Evolutionary conservation across 345 rosid genomes (phyloP).

Genomic region (Stellera chamaejasme): DNA sequence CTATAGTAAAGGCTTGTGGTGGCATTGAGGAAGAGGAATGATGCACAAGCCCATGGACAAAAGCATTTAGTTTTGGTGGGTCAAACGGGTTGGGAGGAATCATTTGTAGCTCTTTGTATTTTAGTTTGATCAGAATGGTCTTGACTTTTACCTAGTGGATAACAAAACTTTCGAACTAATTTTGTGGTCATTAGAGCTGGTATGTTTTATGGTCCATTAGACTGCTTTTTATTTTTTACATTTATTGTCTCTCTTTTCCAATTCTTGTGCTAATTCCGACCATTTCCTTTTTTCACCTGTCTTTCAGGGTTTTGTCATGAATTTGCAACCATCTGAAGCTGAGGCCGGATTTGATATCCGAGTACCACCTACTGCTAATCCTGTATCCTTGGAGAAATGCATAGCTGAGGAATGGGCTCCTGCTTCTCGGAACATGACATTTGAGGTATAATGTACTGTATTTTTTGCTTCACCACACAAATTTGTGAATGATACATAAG

Average conservation of each 20-base stretch:
- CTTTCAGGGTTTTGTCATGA: slow-evolving; percentile 88
- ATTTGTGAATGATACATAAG: too few relatives aligned
- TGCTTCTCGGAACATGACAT: slow-evolving; percentile 76
- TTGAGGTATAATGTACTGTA: slow-evolving; percentile 37
- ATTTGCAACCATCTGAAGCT: slow-evolving; percentile 94
- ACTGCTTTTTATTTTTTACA: neutral
- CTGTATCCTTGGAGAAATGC: slow-evolving; percentile 68
- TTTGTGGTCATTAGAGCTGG: neutral
- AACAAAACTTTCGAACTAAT: neutral
- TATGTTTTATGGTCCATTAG: neutral
- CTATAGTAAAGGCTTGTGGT: too few relatives aligned
- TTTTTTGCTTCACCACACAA: too few relatives aligned
- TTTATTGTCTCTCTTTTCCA: too few relatives aligned
- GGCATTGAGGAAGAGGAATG: too few relatives aligned
- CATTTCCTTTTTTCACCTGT: slow-evolving; percentile 11
- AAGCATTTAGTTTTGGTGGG: too few relatives aligned
- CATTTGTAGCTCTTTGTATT: too few relatives aligned
- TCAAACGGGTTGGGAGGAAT: too few relatives aligned
- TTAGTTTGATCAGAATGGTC: too few relatives aligned
- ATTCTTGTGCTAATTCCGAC: neutral
- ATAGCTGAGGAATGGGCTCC: slow-evolving; percentile 99
- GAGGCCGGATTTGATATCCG: slow-evolving; percentile 96
- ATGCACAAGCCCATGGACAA: too few relatives aligned
- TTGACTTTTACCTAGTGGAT: too few relatives aligned
- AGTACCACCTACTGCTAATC: slow-evolving; percentile 65